phyloP scores from a whole-genome alignment of 306 rosid genomes.

The Purshia tridentata region DNA sequence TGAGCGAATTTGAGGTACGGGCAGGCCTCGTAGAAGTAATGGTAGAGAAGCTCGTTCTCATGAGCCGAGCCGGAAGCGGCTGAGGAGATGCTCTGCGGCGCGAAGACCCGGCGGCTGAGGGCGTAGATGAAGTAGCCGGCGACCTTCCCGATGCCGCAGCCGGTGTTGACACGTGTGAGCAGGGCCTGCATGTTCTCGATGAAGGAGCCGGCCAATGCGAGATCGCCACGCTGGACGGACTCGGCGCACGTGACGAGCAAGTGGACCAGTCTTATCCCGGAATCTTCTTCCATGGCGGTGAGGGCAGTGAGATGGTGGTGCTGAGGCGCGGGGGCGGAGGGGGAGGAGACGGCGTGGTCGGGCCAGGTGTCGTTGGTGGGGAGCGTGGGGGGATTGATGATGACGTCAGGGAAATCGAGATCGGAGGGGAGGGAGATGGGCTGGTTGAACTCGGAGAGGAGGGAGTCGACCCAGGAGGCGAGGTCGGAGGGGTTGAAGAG shows the following conservation, averaged over 20 bases:
- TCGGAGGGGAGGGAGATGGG: slow-evolving; percentile 45
- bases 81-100: slow-evolving; percentile 15
- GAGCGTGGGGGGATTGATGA: slow-evolving; percentile 23
- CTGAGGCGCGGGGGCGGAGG: slow-evolving; percentile 1
- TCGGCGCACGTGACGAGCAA: slow-evolving; percentile 82
- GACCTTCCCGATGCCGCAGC: slow-evolving; percentile 86
- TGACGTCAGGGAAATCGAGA: slow-evolving; percentile 41
- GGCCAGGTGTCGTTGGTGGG: slow-evolving; percentile 20
- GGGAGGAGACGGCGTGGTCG: background rate
- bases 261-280: slow-evolving; percentile 79
- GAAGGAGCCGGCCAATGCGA: slow-evolving; percentile 63
- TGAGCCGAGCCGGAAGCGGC: slow-evolving; percentile 26
- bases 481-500: slow-evolving; percentile 74
- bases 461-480: slow-evolving; percentile 76
- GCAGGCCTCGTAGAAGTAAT: slow-evolving; percentile 81
- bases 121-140: slow-evolving; percentile 87
- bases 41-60: slow-evolving; percentile 65
- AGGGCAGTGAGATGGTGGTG: slow-evolving; percentile 38
- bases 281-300: slow-evolving; percentile 72
- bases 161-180: slow-evolving; percentile 52
- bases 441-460: slow-evolving; percentile 55
- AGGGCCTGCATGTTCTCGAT: slow-evolving; percentile 73
- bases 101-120: slow-evolving; percentile 60
- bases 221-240: slow-evolving; percentile 67
- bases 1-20: slow-evolving; percentile 93